Base-by-base conservation (phyloP, 1,284 basidiomycete species). In the Puccinia hordei region DNA sequence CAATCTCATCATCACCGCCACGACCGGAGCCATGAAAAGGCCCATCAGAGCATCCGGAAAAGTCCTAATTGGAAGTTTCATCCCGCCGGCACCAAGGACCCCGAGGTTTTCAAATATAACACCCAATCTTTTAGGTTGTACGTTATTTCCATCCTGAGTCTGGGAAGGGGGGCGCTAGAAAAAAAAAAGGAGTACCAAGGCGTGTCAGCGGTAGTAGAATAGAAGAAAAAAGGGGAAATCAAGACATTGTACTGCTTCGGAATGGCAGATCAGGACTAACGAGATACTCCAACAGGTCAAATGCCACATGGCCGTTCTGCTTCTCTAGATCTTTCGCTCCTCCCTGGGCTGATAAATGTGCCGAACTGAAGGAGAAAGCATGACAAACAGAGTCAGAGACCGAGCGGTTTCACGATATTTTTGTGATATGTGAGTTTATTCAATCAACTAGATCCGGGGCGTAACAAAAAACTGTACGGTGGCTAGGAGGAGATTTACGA, bases 91-190 rank as follows among this genome's bases (percentile, higher is more conserved):
- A 41, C 91, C 92, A n/a, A 91, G 87, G 65, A 94, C 93, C 80
- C 90, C 88, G 0, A 93, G 86, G 82, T 91, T 88, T 74, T 92
- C 89, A 91, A 92, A 94, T 27, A 90, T 89, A 33, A 93, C 92
- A 51, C 92, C 92, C 53, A 85, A 69, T 53, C 91, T 90, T 87
- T 95, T 95, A 85, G 91, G 90, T 1, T 46, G 57, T 17, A 59
- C 57, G 57, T 33, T 30, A 59, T 33, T 30, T 59, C n/a, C 57
- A 59, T 33, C 30, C 3, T 59, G 57, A 9, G 57, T 33, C 10
- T 59, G 57, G 57, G 57, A 59, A 59, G 57, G 57, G 1, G 57
- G 57, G 27, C 57, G 57, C 57, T 59, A 33, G 22, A 27, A 24
- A 57, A 33, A 33, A 59, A 24, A 55, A 55, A 24, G 22, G 3